phyloP scores from a whole-genome alignment of 331 rosid genomes.

The Acacia pycnantha region DNA sequence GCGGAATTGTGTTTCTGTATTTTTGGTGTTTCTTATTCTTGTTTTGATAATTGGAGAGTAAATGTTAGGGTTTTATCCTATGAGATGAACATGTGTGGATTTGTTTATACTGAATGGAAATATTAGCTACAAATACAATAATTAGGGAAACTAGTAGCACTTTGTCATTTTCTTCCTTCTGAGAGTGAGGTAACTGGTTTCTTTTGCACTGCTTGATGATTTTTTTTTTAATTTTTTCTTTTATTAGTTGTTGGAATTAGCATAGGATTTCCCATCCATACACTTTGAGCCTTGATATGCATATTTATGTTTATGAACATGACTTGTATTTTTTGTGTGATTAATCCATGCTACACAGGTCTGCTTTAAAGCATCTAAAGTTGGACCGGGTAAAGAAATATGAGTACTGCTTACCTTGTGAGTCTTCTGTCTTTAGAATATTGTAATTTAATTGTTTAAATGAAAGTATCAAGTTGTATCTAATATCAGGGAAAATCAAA shows the following conservation, averaged over 20 bases:
- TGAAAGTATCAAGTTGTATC: not conserved
- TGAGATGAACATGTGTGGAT: constrained; percentile 9
- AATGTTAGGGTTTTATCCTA: not conserved
- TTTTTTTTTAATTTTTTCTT: not conserved
- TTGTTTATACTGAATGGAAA: not conserved
- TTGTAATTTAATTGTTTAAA: constrained; percentile 10
- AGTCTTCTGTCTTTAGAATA: constrained; percentile 36
- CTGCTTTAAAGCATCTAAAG: constrained; percentile 86
- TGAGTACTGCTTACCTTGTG: constrained; percentile 95
- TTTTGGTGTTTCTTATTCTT: not conserved
- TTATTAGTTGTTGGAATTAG: constrained; percentile 13
- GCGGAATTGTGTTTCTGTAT: not conserved
- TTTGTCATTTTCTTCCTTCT: constrained; percentile 1
- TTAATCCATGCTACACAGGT: constrained; percentile 41
- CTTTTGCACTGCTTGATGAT: not conserved
- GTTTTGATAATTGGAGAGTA: not conserved
- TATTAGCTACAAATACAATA: not conserved
- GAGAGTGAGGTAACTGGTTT: not conserved
- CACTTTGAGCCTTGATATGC: not conserved
- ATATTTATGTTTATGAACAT: constrained; percentile 13
- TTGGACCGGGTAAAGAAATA: constrained; percentile 87
- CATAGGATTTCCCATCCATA: not conserved
- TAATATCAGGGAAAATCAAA: not conserved
- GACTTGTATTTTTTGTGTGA: constrained; percentile 13
- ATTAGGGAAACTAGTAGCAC: not conserved